Conservation (phyloP, 257 asterid species). For the Nicotiana sylvestris region DNA sequence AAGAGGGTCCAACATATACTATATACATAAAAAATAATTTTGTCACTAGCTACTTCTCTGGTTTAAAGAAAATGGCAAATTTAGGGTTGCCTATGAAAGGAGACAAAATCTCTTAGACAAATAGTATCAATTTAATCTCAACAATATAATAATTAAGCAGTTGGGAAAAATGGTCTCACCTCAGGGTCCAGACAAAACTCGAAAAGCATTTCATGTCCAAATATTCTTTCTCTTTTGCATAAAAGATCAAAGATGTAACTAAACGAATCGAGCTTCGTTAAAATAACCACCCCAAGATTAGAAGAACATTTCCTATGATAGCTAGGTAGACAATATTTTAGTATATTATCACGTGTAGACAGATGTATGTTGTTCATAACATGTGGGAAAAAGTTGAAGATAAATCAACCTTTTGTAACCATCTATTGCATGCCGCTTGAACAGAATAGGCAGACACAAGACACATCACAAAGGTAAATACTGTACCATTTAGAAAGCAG, state of each 20-base stretch:
- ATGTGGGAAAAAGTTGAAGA: too few species aligned
- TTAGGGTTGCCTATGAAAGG: not conserved
- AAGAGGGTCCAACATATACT: too few species aligned
- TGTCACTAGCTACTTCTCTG: too few species aligned
- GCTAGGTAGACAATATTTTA: not conserved
- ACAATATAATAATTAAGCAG: not conserved
- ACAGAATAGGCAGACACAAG: too few species aligned
- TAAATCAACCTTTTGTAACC: too few species aligned
- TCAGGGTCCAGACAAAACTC: not conserved
- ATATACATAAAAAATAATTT: too few species aligned
- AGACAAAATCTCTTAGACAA: not conserved
- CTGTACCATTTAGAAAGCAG: not conserved
- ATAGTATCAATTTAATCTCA: not conserved
- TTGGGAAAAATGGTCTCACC: not conserved
- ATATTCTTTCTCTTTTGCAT: not conserved
- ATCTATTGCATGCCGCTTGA: too few species aligned
- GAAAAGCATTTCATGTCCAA: not conserved
- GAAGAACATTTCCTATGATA: not conserved
- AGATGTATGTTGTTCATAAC: too few species aligned
- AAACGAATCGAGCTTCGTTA: not conserved
- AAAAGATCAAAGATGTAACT: not conserved
- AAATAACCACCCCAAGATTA: not conserved
- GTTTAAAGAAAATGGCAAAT: not conserved
- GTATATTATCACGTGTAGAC: not conserved
- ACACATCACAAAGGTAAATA: conserved; percentile 40